These are phyloP conservation scores for Fusarium fujikuroi DNA, from an alignment of 2,329 filamentous ascomycete genomes.

Conservation along the genomic window DNA sequence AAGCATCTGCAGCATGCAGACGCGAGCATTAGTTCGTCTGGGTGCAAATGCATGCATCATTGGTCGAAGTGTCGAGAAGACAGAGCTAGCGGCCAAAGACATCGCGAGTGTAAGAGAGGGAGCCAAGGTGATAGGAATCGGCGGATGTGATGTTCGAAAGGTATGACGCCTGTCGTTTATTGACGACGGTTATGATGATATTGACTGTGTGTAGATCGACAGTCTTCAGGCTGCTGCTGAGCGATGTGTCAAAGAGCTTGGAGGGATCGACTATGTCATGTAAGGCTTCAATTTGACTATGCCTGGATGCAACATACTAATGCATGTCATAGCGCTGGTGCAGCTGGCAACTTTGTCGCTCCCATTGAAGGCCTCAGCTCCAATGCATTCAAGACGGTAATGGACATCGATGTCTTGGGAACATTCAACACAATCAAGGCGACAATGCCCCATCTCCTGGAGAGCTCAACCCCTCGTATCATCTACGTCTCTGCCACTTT, in stretches of 20 bases:
- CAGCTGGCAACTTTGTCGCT: constrained; percentile 94
- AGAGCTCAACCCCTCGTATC: constrained; percentile 82
- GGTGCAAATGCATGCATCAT: constrained; percentile 95
- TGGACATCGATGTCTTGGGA: constrained; percentile 94
- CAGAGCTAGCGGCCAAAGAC: constrained; percentile 80
- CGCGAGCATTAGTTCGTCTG: constrained; percentile 87
- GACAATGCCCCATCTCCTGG: constrained; percentile 81
- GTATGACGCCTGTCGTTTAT: constrained; percentile 49
- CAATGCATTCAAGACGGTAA: constrained; percentile 94
- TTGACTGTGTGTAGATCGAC: constrained; percentile 41
- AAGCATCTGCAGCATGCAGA: constrained; percentile 93
- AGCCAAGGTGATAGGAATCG: constrained; percentile 87
- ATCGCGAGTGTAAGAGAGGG: constrained; percentile 83
- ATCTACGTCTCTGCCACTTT: constrained; percentile 91
- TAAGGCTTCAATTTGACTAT: constrained; percentile 55
- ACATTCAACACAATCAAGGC: constrained; percentile 97
- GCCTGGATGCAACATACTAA: background rate
- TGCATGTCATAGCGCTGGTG: constrained; percentile 74
- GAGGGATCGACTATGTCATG: constrained; percentile 93
- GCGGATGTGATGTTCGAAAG: constrained; percentile 80
- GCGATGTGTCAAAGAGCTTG: constrained; percentile 82
- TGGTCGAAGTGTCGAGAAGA: constrained; percentile 89
- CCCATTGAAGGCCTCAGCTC: constrained; percentile 82
- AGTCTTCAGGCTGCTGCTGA: constrained; percentile 74
- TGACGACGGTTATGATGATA: background rate